Base-by-base conservation (phyloP, 2,329 filamentous ascomycete species). In the Lecanosticta acicola region DNA sequence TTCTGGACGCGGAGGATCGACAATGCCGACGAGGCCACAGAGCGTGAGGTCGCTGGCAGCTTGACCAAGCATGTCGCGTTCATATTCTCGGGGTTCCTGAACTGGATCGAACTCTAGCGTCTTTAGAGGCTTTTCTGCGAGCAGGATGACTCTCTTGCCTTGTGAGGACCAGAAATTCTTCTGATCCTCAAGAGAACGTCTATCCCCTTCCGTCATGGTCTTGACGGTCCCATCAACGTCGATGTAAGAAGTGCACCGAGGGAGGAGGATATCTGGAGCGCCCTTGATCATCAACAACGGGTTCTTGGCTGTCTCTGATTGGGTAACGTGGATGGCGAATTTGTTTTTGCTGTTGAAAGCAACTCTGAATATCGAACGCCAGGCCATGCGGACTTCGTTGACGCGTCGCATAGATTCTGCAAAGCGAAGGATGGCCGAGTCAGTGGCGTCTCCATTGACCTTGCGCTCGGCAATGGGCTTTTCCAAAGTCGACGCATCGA, bases 281-380 rank as follows among this genome's bases (percentile, higher is more conserved):
- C 85, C 85, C 63, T 91, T 89, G 61, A 89, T 85, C n/a, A 82
- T 85, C 35, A 89, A 67, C 0, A 84, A 68, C 1, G 72, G 43
- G 11, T 51, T 52, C 16, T 59, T 48, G 18, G 49, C 54, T 56
- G 54, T 48, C 3, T 61, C 56, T n/a, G 62, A 61, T 9, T 71
- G 71, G 39, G 83, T 77, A 0, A 81, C 75, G 26, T 79, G 75
- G 44, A 89, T 77, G 80, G 88, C 89, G 61, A 81, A 89, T 66
- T 90, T 90, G 68, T 88, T 89, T 71, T 87, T 63, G 67, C 83
- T 87, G 68, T 89, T 89, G 65, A 90, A 90, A 0, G 83, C 78
- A 20, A 87, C 70, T 43, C 84, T 80, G 55, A 81, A 88, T 1
- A 77, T 74, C 42, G 77, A 81, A 41, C 76, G 75, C 83, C 83